A percentile compares a stretch with the other conserved stretches of the same genome.
These are phyloP conservation scores for Penicillium sp. DNA, from an alignment of 2,329 filamentous ascomycete species.

Conservation along the genomic window DNA sequence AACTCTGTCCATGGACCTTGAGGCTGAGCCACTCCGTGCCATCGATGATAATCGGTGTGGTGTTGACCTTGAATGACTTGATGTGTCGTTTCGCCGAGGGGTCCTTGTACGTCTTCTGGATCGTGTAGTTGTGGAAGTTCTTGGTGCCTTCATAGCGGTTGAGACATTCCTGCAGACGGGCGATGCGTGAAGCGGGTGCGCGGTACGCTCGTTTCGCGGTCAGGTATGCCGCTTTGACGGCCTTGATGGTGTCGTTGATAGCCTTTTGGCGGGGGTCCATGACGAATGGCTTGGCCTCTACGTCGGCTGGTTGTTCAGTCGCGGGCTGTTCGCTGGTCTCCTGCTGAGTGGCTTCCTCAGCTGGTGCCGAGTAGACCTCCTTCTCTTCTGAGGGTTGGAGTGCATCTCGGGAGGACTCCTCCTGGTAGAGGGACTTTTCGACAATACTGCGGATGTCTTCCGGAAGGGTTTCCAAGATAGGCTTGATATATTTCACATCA, in stretches of 20 bases:
- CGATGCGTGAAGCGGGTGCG: constrained; percentile 67
- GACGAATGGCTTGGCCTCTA: constrained; percentile 17
- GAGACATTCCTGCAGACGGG: constrained; percentile 72
- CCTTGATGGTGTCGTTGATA: constrained; percentile 65
- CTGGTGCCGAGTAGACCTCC: constrained; percentile 11
- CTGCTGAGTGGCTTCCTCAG: background rate
- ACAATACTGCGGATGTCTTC: constrained; percentile 43
- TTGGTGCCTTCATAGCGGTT: constrained; percentile 75
- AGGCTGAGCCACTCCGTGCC: constrained; percentile 93
- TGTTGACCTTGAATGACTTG: constrained; percentile 81
- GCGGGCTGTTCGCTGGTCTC: constrained; percentile 11
- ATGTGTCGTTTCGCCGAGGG: constrained; percentile 86
- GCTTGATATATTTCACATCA: constrained; percentile 77
- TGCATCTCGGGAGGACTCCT: constrained; percentile 30
- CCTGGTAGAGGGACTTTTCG: constrained; percentile 41
- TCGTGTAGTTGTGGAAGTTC: constrained; percentile 97
- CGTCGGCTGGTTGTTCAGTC: constrained; percentile 4
- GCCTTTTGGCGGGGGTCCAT: constrained; percentile 40
- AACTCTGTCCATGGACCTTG: constrained; percentile 95
- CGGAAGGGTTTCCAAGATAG: constrained; percentile 51
- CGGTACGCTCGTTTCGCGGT: constrained; percentile 82
- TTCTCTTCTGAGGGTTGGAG: constrained; percentile 18
- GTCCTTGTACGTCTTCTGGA: constrained; percentile 79
- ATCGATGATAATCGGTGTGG: constrained; percentile 75
- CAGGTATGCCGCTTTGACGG: constrained; percentile 78